Conservation (phyloP, 176 grass and related monocot genomes). For the Hordeum marinum region DNA sequence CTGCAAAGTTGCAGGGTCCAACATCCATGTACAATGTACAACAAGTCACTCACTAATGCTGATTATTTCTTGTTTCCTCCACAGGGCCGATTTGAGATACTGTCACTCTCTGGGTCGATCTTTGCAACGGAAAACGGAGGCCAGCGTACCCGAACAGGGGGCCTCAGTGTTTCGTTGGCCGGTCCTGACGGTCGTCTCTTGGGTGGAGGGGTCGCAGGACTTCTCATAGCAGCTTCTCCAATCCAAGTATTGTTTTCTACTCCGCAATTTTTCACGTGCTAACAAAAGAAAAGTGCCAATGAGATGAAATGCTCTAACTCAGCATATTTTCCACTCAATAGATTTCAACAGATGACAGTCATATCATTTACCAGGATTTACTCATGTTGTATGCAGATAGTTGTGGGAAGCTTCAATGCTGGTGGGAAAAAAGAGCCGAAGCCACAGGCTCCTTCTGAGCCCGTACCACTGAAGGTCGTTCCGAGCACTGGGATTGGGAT, state of each 20-base stretch:
- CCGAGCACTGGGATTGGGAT: background rate
- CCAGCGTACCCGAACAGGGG: conserved; percentile 82
- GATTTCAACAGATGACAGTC: background rate
- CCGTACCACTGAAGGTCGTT: conserved; percentile 27
- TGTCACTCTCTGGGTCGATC: conserved; percentile 88
- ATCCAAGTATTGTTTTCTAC: conserved; percentile 57
- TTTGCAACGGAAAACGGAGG: conserved; percentile 63
- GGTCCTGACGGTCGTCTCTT: conserved; percentile 87
- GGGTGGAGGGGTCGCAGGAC: conserved; percentile 88
- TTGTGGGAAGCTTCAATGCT: conserved; percentile 78
- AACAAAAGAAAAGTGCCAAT: background rate
- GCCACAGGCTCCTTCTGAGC: conserved; percentile 34
- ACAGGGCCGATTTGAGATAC: conserved; percentile 92
- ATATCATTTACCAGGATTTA: background rate
- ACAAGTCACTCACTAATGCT: background rate
- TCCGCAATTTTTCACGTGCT: background rate
- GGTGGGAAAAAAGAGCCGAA: conserved; percentile 61
- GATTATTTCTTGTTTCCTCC: background rate
- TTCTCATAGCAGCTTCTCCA: conserved; percentile 87
- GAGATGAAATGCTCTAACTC: background rate
- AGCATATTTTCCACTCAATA: background rate
- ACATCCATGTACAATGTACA: background rate
- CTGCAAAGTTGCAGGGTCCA: background rate
- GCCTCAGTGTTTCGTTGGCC: conserved; percentile 85
- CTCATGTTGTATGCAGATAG: conserved; percentile 42